phyloP scores from a whole-genome alignment of 345 rosid genomes.

The Ceriops decandra region DNA sequence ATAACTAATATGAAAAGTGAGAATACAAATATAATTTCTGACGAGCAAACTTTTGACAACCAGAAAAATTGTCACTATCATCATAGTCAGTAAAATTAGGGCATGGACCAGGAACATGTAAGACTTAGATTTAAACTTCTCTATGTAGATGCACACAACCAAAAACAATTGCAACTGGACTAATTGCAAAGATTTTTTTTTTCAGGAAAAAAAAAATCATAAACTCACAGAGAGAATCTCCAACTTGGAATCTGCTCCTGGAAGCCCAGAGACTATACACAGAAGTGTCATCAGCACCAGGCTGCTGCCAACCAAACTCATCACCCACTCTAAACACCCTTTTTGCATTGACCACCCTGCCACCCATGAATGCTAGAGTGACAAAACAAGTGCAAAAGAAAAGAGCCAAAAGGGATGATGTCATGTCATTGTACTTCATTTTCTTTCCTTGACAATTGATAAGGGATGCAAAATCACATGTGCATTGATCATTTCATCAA shows the following conservation, averaged over 20 bases:
- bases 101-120: too few relatives aligned
- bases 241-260: slow-evolving; percentile 53
- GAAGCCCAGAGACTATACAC: slow-evolving; percentile 62
- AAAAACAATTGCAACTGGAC: too few relatives aligned
- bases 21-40: too few relatives aligned
- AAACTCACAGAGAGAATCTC: slow-evolving; percentile 61
- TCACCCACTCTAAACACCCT: slow-evolving; percentile 60
- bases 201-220: not conserved
- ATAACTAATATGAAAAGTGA: not conserved
- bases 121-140: too few relatives aligned
- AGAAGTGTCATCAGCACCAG: slow-evolving; percentile 34
- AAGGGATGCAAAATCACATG: not conserved
- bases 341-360: slow-evolving; percentile 27
- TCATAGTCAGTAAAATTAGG: too few relatives aligned
- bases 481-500: not conserved
- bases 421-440: not conserved
- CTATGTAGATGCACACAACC: too few relatives aligned
- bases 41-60: too few relatives aligned
- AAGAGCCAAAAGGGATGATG: not conserved
- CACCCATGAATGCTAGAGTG: slow-evolving; percentile 6
- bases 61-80: too few relatives aligned
- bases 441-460: not conserved
- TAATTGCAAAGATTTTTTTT: too few relatives aligned
- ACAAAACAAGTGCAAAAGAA: slow-evolving; percentile 2
- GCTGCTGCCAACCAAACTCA: slow-evolving; percentile 59